Conservation (phyloP, 441 rosid species). For the Bruguiera hainesii region DNA sequence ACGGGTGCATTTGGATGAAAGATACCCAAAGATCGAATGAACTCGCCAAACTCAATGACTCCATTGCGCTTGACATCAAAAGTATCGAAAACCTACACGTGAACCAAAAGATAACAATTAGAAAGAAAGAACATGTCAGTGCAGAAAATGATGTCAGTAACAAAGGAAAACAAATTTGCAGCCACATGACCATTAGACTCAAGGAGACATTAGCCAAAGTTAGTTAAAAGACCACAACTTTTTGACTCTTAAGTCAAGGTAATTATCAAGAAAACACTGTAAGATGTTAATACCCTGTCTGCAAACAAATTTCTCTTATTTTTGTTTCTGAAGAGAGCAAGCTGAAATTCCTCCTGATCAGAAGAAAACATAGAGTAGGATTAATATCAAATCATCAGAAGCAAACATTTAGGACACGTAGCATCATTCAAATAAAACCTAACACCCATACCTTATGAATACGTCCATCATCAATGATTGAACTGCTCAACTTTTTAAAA, state of each 20-base stretch:
- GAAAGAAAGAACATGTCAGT: background rate
- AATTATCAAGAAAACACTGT: too few species aligned
- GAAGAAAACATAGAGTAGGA: background rate
- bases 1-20: slow-evolving; percentile 27
- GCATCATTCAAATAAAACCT: background rate
- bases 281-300: slow-evolving; percentile 21
- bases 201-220: too few species aligned
- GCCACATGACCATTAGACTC: too few species aligned
- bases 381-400: background rate
- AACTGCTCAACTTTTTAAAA: slow-evolving; percentile 82
- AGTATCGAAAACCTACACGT: slow-evolving; percentile 24
- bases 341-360: slow-evolving; percentile 21
- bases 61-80: slow-evolving; percentile 19
- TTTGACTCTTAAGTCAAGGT: too few species aligned
- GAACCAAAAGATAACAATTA: background rate
- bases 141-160: too few species aligned
- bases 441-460: slow-evolving; percentile 73
- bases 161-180: too few species aligned
- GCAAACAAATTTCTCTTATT: slow-evolving; percentile 8
- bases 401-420: background rate
- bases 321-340: slow-evolving; percentile 29
- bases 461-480: slow-evolving; percentile 75
- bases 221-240: too few species aligned
- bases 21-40: slow-evolving; percentile 26
- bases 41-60: slow-evolving; percentile 6